Conservation (phyloP, 306 rosid genomes). For the Benincasa hispida region DNA sequence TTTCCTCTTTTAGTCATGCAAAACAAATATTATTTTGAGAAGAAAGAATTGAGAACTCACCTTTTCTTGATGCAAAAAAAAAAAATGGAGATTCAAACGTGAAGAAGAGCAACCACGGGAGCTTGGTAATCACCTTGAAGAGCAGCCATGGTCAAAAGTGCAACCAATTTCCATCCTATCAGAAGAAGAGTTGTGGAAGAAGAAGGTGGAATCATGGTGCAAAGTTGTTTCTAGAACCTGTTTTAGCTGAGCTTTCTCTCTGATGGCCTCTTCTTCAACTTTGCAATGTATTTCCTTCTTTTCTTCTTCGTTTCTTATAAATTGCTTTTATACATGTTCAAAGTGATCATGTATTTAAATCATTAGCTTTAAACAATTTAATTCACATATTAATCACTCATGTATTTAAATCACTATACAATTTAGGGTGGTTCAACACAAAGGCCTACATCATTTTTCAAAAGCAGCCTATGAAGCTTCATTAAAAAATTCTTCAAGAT, state of each 20-base stretch:
- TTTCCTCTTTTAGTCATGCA: no score
- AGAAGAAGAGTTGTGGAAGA: constrained; percentile 41
- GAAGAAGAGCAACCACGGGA: no score
- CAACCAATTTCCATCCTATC: constrained; percentile 37
- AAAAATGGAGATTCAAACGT: no score
- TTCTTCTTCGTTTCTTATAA: neutral
- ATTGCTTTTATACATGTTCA: neutral
- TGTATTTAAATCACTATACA: no score
- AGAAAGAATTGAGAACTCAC: no score
- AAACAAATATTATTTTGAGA: no score
- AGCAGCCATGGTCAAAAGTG: constrained; percentile 20
- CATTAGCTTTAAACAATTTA: neutral
- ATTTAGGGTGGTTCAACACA: no score
- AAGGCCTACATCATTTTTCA: no score
- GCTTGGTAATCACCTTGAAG: no score
- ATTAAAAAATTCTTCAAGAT: no score
- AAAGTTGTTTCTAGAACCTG: constrained; percentile 76
- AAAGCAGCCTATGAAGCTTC: no score
- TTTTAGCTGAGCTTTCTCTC: constrained; percentile 67
- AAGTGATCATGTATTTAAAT: neutral
- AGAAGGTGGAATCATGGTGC: constrained; percentile 64
- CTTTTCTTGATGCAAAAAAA: no score
- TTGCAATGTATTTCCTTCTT: neutral
- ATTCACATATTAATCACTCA: neutral
- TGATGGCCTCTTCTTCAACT: constrained; percentile 8